Base-by-base conservation (phyloP, 345 rosid genomes). In the Iberis pinnata region DNA sequence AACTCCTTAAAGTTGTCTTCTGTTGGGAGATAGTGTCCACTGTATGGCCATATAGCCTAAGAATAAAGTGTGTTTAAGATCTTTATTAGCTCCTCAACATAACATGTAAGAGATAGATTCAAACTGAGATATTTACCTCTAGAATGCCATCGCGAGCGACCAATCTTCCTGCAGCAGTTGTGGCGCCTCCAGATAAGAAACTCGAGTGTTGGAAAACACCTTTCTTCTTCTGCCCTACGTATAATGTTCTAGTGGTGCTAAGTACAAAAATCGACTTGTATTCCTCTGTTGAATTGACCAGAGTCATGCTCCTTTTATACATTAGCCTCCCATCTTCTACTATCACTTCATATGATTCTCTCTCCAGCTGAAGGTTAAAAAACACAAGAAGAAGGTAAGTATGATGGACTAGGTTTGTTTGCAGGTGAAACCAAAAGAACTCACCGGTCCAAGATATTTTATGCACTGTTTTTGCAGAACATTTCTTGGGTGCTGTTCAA, bases 391-490 rank as follows among this genome's bases (percentile, higher is more conserved):
- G n/a, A n/a, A n/a, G n/a, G n/a, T n/a, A n/a, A n/a, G n/a, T n/a
- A n/a, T n/a, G n/a, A n/a, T n/a, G n/a, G n/a, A n/a, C n/a, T n/a
- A n/a, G n/a, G n/a, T n/a, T n/a, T n/a, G n/a, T n/a, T n/a, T n/a
- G n/a, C n/a, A n/a, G n/a, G n/a, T n/a, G n/a, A n/a, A n/a, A n/a
- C n/a, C n/a, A n/a, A n/a, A n/a, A n/a, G n/a, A n/a, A n/a, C n/a
- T n/a, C n/a, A 90, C 98, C 26, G 96, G 96, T 56, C 98, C 96
- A 12, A 90, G 81, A 71, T 90, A 90, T 76, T 68, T 84, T 9
- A 90, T 86, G 73, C 92, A 75, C 40, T 90, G 95, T 37, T n/a
- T n/a, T n/a, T 79, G 78, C 42, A 65, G 82, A 60, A 90, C 95
- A 62, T 76, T 75, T 58, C 79, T 79, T 18, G 86, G 65, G 63